Evolutionary conservation across 2,329 filamentous ascomycete species (phyloP), one percentile per base, ranked within the genome.

Genomic region (Pseudohalonectria lignicola): DNA sequence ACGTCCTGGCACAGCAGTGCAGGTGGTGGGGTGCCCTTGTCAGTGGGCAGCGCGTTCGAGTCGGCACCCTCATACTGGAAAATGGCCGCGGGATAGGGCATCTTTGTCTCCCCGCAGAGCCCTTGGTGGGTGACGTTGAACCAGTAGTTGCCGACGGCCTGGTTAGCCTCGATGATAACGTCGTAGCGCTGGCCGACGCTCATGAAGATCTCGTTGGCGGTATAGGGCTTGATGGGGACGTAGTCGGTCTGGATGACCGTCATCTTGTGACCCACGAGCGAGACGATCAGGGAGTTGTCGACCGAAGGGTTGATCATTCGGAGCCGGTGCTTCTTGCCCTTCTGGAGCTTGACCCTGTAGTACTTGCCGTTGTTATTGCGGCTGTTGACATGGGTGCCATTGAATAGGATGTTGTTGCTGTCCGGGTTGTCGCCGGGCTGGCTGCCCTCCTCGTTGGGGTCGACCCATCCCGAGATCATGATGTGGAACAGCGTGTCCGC

Each of bases 211-310:
- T 61, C 55, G 5, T 63, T 54, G 1, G 64, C 66, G 4, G 55
- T 57, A 47, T 70, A 71, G 1, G 74, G 66, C 41, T 63, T 52
- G 29, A 74, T 54, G 1, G 66, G 62, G 2, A 74, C 67, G 25
- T 72, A 64, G 46, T 76, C 72, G 30, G 60, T 63, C 8, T 63
- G 56, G 35, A 75, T 65, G 21, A 76, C 64, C 0, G 62, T 69
- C 43, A 76, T 54, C 9, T 55, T 55, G 47, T 76, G 71, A 16
- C 61, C 60, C 32, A 64, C 66, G 23, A 71, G 61, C 21, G 70
- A 66, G 31, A 75, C 63, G 2, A 60, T 66, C 43, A 69, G 56
- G 20, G 57, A 60, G 43, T 73, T 53, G 59, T 47, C 63, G 50
- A 53, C 72, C 52, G 47, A 74, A 2, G 63, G 60, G 51, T 70